Base-by-base conservation (phyloP, 139 green algal species). In the Picochlorum sp. region DNA sequence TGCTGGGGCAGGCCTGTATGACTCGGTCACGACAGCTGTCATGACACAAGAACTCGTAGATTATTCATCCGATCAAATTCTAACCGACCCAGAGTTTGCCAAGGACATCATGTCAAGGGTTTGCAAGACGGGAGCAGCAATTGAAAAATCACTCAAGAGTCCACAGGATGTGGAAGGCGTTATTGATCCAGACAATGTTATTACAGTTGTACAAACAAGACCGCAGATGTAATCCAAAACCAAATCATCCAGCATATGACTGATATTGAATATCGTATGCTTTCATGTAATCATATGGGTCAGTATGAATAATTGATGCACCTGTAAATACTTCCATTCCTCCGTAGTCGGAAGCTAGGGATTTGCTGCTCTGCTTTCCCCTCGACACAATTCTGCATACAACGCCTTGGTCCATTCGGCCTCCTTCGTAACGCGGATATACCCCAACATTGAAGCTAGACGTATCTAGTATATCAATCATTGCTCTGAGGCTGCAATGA, bases 191-290 rank as follows among this genome's bases (percentile, higher is more conserved):
- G 86, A 98, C 45, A 86, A 85, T 50, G 68, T 70, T 23, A 76
- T 99, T 45, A 91, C 81, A 5, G 83, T 99, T 4, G 94, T 99
- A 68, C 94, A 99, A 82, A 97, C 94, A 4, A 72, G 94, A 24
- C 94, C 94, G 5, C 90, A 96, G 67, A 86, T 96, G 63, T 96
- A 67, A 30, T 30, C 28, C 28, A 30, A 77, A 56, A 57, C 3
- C 14, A 9, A 23, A 49, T 56, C 16, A 31, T 58, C 57, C 57
- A 65, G 57, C 13, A 20, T 58, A 41, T 41, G 34, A 41, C 13
- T 62, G 18, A 49, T 62, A 34, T 21, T 62, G 56, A 62, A 47
- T 45, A 34, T 23, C n/a, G 8, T 62, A 24, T 62, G n/a, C n/a
- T 20, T 62, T 62, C 30, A 21, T 47, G 56, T 47, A 49, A 18